These are phyloP conservation scores for Termitomyces sp. DNA, from an alignment of 1,284 basidiomycete species.

Conservation along the genomic window DNA sequence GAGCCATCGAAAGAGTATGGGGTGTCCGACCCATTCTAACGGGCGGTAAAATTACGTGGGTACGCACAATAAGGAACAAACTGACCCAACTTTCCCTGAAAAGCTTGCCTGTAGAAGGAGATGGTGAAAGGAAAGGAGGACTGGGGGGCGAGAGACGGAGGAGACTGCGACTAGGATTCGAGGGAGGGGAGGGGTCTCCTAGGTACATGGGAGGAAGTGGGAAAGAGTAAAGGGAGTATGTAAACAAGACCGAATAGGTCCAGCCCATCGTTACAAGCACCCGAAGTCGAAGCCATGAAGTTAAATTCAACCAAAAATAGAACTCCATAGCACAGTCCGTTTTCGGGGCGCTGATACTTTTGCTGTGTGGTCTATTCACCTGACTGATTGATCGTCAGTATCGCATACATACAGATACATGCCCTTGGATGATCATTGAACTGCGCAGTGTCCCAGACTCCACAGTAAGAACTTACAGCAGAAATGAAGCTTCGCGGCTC, in stretches of 20 bases:
- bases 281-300: conserved; percentile 15
- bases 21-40: conserved; percentile 33
- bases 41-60: conserved; percentile 1
- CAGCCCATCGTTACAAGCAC: conserved; percentile 11
- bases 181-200: conserved; percentile 20
- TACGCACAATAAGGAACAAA: neutral
- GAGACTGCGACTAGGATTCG: conserved; percentile 16
- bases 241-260: conserved; percentile 16
- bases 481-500: neutral
- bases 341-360: neutral
- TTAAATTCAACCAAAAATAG: conserved; percentile 15
- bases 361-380: neutral
- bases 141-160: conserved; percentile 7
- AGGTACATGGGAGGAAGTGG: conserved; percentile 21
- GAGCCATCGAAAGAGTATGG: conserved; percentile 37
- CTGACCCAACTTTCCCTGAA: conserved; percentile 36
- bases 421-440: neutral
- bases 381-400: neutral
- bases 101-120: conserved; percentile 25
- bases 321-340: neutral
- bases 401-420: neutral
- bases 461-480: neutral
- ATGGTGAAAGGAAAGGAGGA: conserved; percentile 7
- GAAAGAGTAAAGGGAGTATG: conserved; percentile 13
- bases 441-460: neutral